Base-by-base conservation (phyloP, 139 green algal genomes). In the Picochlorum costavermella region DNA sequence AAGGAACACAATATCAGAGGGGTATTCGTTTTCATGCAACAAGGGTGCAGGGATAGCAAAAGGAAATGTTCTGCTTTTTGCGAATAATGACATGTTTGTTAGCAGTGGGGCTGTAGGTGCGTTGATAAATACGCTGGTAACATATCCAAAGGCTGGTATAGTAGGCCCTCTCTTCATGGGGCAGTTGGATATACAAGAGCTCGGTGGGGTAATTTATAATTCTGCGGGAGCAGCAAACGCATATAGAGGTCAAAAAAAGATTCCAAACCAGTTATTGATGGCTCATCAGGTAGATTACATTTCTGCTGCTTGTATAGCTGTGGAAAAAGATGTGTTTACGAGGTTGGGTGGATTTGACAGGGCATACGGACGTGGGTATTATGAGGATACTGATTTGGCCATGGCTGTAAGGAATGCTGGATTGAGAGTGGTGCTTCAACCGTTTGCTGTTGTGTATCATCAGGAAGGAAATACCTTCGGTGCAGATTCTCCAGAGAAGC, bases 301-400 rank as follows among this genome's bases (percentile, higher is more conserved):
- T 17, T 69, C 60, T 5, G 68, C 68, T 40, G 68, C 68, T 8
- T 75, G 68, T 61, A 40, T 75, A 17, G 28, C 69, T 16, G 2
- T 69, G 10, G 33, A 50, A 0, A 40, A 51, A 13, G 17, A 58
- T 30, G 1, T 33, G 4, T 58, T 29, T 58, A 12, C 31, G 50
- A n/a, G 31, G 17, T 13, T 30, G 13, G 50, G 50, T 13, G 67
- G 67, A 0, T 68, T 74, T 26, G 67, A 74, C 48, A 43, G 2
- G 0, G 16, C 2, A 5, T 63, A 55, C 16, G 67, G 67, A 11
- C 16, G 25, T n/a, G 50, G 50, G 2, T 58, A 58, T 29, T 58
- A 31, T 1, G 50, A 62, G 23, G 68, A 74, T 60, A 74, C 68
- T 13, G 68, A 74, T 49, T 44, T 74, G 6, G 68, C 68, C n/a